These are phyloP conservation scores for Petrea volubilis DNA, from an alignment of 257 asterid genomes.

Conservation along the genomic window DNA sequence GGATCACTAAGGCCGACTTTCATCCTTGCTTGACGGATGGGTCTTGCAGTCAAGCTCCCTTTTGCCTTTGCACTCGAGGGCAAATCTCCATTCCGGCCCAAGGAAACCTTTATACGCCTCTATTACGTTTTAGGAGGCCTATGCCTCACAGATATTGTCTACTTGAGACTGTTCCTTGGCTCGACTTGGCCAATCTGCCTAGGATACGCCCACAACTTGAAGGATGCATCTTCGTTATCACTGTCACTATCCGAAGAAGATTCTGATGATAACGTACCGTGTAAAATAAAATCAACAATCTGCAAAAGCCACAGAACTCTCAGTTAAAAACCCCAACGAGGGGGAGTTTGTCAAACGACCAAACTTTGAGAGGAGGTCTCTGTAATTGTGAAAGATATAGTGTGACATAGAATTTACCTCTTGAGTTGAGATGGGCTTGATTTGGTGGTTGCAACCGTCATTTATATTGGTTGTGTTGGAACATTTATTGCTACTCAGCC, in stretches of 20 bases:
- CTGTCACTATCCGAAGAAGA: constrained; percentile 64
- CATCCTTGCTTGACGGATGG: no score
- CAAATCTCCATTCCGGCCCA: no score
- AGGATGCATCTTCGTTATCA: constrained; percentile 46
- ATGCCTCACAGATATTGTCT: no score
- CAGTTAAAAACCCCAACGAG: neutral
- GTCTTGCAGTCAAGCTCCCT: no score
- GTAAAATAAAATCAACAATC: constrained; percentile 58
- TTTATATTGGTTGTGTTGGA: constrained; percentile 27
- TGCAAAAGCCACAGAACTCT: constrained; percentile 33
- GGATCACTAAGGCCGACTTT: no score
- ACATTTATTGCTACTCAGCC: constrained; percentile 56
- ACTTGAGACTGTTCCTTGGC: no score
- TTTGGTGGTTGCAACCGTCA: constrained; percentile 34
- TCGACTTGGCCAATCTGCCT: constrained; percentile 21
- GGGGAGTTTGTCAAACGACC: no score
- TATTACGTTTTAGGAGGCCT: no score
- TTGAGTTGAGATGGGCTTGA: constrained; percentile 47
- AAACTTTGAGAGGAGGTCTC: neutral
- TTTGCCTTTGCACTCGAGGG: no score
- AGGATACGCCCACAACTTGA: constrained; percentile 71
- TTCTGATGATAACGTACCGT: constrained; percentile 34
- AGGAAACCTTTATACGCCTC: no score
- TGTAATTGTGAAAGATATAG: neutral
- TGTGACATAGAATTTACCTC: constrained; percentile 52